Evolutionary conservation across 1,139 yeast genomes (phyloP).

Genomic region (Geotrichum siamense): DNA sequence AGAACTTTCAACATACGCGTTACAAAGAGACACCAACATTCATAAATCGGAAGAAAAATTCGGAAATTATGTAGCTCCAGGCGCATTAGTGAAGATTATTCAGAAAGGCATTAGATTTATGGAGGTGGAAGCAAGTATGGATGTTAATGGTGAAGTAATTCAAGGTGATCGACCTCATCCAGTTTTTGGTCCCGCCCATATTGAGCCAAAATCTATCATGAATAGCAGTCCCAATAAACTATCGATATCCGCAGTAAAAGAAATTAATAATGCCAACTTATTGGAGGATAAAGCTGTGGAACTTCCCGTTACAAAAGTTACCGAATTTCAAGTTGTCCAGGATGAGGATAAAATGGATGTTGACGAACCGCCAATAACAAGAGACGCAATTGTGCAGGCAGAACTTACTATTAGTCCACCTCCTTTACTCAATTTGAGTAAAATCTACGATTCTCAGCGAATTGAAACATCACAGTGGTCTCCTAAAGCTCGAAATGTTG

Average conservation of each 20-base stretch:
- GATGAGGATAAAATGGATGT: constrained; percentile 16
- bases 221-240: not conserved
- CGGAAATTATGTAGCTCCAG: constrained; percentile 51
- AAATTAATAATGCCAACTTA: not conserved
- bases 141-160: constrained; percentile 17
- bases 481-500: constrained; percentile 19
- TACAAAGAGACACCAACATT: constrained; percentile 68
- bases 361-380: constrained; percentile 7
- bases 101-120: constrained; percentile 79
- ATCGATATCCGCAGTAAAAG: no score
- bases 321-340: not conserved
- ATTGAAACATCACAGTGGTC: constrained; percentile 26
- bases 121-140: constrained; percentile 46
- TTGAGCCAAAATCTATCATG: constrained; percentile 20
- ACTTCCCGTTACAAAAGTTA: not conserved
- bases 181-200: constrained; percentile 36
- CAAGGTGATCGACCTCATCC: constrained; percentile 30
- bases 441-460: constrained; percentile 16
- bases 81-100: constrained; percentile 70
- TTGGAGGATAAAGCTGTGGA: not conserved
- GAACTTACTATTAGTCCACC: constrained; percentile 13
- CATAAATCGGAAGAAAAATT: constrained; percentile 49
- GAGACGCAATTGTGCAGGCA: constrained; percentile 15
- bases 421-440: constrained; percentile 9
- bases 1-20: constrained; percentile 72